These are phyloP conservation scores for Diutina neorugosa DNA, from an alignment of 1,139 yeast species.

Conservation along the genomic window DNA sequence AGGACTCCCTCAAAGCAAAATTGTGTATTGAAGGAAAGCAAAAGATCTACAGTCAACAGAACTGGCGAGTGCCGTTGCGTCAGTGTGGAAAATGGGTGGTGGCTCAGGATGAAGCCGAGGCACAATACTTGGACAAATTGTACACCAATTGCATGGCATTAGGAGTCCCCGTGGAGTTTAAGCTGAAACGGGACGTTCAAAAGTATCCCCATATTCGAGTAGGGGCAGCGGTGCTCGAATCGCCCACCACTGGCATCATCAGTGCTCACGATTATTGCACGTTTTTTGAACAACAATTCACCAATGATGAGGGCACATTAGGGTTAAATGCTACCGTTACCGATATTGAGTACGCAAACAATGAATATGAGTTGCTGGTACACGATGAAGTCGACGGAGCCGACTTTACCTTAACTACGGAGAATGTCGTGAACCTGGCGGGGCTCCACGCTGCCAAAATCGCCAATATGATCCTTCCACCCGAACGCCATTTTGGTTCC, in stretches of 20 bases:
- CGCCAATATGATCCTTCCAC: slow-evolving; percentile 58
- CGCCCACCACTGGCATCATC: slow-evolving; percentile 82
- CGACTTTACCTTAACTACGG: slow-evolving; percentile 34
- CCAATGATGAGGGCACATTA: slow-evolving; percentile 47
- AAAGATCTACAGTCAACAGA: slow-evolving; percentile 35
- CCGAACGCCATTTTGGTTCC: slow-evolving; percentile 42
- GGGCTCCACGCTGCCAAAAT: slow-evolving; percentile 65
- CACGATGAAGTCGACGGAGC: slow-evolving; percentile 11
- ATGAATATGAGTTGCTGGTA: not conserved
- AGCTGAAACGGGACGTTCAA: slow-evolving; percentile 30
- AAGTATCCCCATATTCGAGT: slow-evolving; percentile 63
- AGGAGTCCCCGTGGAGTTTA: slow-evolving; percentile 48
- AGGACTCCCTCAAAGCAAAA: slow-evolving; percentile 49
- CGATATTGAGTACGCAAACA: slow-evolving; percentile 21
- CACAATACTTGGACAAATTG: slow-evolving; percentile 42
- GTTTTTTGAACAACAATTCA: slow-evolving; percentile 42
- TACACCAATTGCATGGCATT: slow-evolving; percentile 38
- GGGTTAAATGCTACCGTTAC: slow-evolving; percentile 51
- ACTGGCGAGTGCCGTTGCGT: slow-evolving; percentile 32
- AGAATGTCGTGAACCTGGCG: slow-evolving; percentile 60
- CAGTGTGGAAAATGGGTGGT: slow-evolving; percentile 84
- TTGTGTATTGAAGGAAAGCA: slow-evolving; percentile 68
- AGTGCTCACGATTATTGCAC: slow-evolving; percentile 68
- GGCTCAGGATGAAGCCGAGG: slow-evolving; percentile 61
- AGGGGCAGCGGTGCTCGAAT: slow-evolving; percentile 45